Evolutionary conservation across 169 alveolate species (phyloP), one percentile per base, ranked within the genome.

Genomic region (Plasmodium inui): DNA sequence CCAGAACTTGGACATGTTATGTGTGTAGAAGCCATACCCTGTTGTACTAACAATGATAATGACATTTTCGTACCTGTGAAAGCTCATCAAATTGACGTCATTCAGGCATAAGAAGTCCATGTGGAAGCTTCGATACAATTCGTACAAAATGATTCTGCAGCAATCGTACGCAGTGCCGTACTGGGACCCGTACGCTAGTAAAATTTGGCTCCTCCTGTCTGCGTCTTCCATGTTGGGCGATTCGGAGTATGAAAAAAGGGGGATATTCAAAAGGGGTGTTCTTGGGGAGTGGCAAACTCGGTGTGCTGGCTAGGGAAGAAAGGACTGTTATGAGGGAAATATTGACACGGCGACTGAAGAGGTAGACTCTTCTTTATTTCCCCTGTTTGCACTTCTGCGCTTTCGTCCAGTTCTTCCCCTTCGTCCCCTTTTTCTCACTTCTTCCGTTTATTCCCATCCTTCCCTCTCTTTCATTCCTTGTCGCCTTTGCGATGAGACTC

Each of bases 81-180:
- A 37, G 22, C 70, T 81, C 82, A 80, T 80, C 46, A 81, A 10
- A 80, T 89, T 67, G 9, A 89, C 14, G 7, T 89, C 84, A 41
- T 89, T 67, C 34, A 89, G 30, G 34, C 67, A 80, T 30, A 78
- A 79, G 17, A 89, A 89, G 12, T 89, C 91, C 1, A 89, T 41
- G 55, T 89, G 57, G 37, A 89, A 89, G 82, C 39, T 30, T 34
- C 44, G 67, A 34, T 70, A 89, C 61, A 89, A 50, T 89, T 89
- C 94, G 46, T 79, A 89, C 19, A 79, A 80, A 22, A 89, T 14
- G 73, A 67, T 80, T 80, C 94, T 41, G 41, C 94, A 57, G 57
- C 94, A 89, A 34, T 89, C 94, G 44, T 89, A 89, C 3, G 94
- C 82, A 10, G 82, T 89, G 19, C 94, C 94, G 72, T 67, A 89